Percentiles rank a stretch among this genome's conserved stretches.
Evolutionary conservation across 1,284 basidiomycete species (phyloP).

Genomic region (Ganoderma lucidum): DNA sequence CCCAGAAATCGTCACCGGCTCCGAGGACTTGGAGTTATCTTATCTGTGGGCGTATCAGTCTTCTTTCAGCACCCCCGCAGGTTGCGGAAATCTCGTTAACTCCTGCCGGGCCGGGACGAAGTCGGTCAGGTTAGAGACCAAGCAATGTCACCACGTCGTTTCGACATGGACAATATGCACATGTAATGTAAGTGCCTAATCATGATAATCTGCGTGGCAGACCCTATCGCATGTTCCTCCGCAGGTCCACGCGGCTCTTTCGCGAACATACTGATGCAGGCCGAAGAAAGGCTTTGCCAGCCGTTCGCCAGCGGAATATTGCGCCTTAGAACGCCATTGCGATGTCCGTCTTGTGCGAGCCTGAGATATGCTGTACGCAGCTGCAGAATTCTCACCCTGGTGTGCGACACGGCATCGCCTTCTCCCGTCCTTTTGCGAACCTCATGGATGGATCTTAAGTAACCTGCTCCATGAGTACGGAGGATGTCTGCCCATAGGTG

Average conservation of each 20-base stretch:
- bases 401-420: background rate
- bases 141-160: background rate
- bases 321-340: conserved; percentile 1
- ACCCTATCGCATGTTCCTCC: background rate
- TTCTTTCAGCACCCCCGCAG: background rate
- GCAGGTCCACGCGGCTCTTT: background rate
- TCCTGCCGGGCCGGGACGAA: background rate
- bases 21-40: background rate
- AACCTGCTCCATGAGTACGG: background rate
- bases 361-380: background rate
- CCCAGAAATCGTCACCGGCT: background rate
- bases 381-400: background rate
- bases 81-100: background rate
- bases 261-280: background rate
- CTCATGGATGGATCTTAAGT: background rate
- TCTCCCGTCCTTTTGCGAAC: background rate
- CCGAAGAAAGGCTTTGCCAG: background rate
- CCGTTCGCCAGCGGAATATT: background rate
- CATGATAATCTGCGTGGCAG: background rate
- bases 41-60: background rate
- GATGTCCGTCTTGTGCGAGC: background rate
- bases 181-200: background rate
- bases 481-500: background rate
- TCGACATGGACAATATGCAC: background rate
- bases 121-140: background rate